Evolutionary conservation across 306 rosid genomes (phyloP).

Genomic region (Rosa lucieae): DNA sequence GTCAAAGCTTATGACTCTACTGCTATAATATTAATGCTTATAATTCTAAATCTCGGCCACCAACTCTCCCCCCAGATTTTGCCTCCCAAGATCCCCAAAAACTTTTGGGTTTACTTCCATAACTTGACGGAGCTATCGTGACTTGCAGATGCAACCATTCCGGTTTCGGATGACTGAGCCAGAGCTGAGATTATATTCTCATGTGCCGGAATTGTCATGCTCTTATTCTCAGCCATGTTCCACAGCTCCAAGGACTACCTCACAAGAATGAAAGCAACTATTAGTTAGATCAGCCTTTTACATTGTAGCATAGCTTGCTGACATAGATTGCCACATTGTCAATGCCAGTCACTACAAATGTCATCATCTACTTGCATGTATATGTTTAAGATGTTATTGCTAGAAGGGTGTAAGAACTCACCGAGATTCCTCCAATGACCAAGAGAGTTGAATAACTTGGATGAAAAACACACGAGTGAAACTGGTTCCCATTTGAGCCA

Average conservation of each 20-base stretch:
- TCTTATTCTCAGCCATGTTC: conserved; percentile 79
- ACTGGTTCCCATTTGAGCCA: conserved; percentile 60
- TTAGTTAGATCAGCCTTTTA: conserved; percentile 6
- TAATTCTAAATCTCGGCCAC: background rate
- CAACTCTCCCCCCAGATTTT: conserved; percentile 14
- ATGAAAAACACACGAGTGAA: conserved; percentile 83
- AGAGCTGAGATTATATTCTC: conserved; percentile 75
- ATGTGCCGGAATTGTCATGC: conserved; percentile 76
- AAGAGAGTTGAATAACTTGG: conserved; percentile 79
- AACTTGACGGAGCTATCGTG: conserved; percentile 83
- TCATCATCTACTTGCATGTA: background rate
- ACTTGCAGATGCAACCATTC: conserved; percentile 92
- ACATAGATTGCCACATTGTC: background rate
- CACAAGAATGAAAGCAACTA: conserved; percentile 10
- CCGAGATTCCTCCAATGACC: conserved; percentile 88
- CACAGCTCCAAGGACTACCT: conserved; percentile 81
- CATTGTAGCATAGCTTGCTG: background rate
- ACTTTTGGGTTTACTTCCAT: conserved; percentile 57
- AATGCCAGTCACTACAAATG: conserved; percentile 2
- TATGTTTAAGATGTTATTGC: background rate
- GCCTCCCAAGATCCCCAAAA: conserved; percentile 19
- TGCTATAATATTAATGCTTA: background rate
- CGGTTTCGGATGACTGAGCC: conserved; percentile 71
- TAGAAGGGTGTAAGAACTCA: conserved; percentile 30
- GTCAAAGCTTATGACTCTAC: background rate